phyloP scores from a whole-genome alignment of 2,329 filamentous ascomycete species.

The Raffaelea ambrosiae region DNA sequence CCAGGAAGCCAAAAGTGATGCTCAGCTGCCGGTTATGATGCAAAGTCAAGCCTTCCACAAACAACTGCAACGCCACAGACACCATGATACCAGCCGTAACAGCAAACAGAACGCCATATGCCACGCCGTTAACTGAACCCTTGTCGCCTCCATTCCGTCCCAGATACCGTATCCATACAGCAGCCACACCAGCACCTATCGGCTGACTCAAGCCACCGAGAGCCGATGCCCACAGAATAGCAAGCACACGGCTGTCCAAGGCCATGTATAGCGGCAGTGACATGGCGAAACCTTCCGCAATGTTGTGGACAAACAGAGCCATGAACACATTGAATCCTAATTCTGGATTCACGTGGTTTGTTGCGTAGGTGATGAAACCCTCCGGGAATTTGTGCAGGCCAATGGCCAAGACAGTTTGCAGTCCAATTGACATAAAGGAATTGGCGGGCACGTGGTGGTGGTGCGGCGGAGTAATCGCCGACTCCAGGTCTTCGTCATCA shows the following conservation, averaged over 20 bases:
- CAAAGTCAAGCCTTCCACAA: conserved; percentile 75
- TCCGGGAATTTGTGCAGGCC: conserved; percentile 93
- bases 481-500: conserved; percentile 9
- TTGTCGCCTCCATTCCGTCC: conserved; percentile 25
- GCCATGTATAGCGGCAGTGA: conserved; percentile 89
- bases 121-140: conserved; percentile 42
- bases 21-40: conserved; percentile 72
- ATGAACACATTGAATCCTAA: conserved; percentile 90
- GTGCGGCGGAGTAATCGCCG: conserved; percentile 39
- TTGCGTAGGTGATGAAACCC: conserved; percentile 84
- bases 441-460: conserved; percentile 95
- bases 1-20: conserved; percentile 71
- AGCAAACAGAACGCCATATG: conserved; percentile 78
- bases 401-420: conserved; percentile 92
- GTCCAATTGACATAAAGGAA: conserved; percentile 86
- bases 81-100: conserved; percentile 91
- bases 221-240: conserved; percentile 76
- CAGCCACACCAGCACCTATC: conserved; percentile 74
- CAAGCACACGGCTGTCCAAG: conserved; percentile 67
- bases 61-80: conserved; percentile 81
- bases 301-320: conserved; percentile 95
- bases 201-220: conserved; percentile 85
- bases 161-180: conserved; percentile 74
- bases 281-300: conserved; percentile 93
- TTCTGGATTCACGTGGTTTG: conserved; percentile 86